Evolutionary conservation across 2,329 filamentous ascomycete genomes (phyloP).

Genomic region (Trichophyton equinum): DNA sequence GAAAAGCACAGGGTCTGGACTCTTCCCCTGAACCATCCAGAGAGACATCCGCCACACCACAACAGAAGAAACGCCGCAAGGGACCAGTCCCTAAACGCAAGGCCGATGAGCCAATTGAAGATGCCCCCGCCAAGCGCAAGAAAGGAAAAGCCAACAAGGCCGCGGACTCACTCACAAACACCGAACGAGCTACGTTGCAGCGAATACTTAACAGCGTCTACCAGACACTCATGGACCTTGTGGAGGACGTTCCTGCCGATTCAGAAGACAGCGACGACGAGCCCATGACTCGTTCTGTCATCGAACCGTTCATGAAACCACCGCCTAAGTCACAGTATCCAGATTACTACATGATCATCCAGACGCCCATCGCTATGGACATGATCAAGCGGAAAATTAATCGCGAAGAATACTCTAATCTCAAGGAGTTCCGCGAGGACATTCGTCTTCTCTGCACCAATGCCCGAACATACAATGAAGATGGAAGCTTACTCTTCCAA

Average conservation of each 20-base stretch:
- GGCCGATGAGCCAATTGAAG: slow-evolving; percentile 62
- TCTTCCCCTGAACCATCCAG: slow-evolving; percentile 68
- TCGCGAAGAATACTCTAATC: slow-evolving; percentile 75
- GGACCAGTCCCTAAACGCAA: slow-evolving; percentile 75
- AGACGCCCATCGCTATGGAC: slow-evolving; percentile 89
- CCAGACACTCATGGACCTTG: slow-evolving; percentile 68
- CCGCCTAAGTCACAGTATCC: slow-evolving; percentile 81
- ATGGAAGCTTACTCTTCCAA: slow-evolving; percentile 78
- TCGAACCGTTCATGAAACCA: slow-evolving; percentile 85
- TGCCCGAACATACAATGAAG: slow-evolving; percentile 92
- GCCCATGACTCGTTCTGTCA: slow-evolving; percentile 60
- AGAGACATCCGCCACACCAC: slow-evolving; percentile 70
- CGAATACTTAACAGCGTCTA: slow-evolving; percentile 64
- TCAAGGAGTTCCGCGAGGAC: slow-evolving; percentile 71
- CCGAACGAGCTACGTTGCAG: slow-evolving; percentile 67
- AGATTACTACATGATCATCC: slow-evolving; percentile 91
- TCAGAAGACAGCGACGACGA: slow-evolving; percentile 42
- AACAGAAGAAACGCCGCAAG: slow-evolving; percentile 56
- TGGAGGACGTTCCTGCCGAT: slow-evolving; percentile 53
- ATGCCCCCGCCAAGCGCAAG: slow-evolving; percentile 66
- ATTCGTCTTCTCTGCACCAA: slow-evolving; percentile 77
- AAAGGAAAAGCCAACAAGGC: slow-evolving; percentile 57
- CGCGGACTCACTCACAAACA: slow-evolving; percentile 48
- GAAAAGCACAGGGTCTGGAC: slow-evolving; percentile 38
- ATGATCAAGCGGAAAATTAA: slow-evolving; percentile 92